Base-by-base conservation (phyloP, 164 flowering plant species). In the Taxillus chinensis region DNA sequence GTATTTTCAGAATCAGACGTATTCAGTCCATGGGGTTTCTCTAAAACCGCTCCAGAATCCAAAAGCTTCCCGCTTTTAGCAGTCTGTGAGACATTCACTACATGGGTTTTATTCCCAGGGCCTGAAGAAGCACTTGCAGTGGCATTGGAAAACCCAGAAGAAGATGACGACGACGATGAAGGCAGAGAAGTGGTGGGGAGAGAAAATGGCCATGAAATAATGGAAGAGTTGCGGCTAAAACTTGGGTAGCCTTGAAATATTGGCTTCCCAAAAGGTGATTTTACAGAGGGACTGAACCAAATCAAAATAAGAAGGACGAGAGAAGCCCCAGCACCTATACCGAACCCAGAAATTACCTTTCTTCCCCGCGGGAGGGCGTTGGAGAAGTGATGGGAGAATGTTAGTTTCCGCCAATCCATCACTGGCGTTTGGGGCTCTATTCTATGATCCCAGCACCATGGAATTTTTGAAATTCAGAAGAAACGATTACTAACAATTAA, bases 261-360 rank as follows among this genome's bases (percentile, higher is more conserved):
- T 9, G 78, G 74, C 37, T 59, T 48, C 10, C 69, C 62, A 0
- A 59, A 9, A 52, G 86, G 74, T 16, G 43, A 41, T 14, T 72
- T 71, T 0, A 75, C 66, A 2, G 83, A 74, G 40, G 53, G n/a
- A 45, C 60, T 71, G 42, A 74, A 56, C 37, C 70, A 65, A 16
- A 85, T 39, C 2, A 71, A 27, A n/a, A 70, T 39, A 0, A 83
- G 58, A 38, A 79, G 38, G 56, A 85, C 37, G 13, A 85, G 49
- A 42, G 82, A 74, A 64, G 61, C 71, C 3, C 55, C 67, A 8
- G 85, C 39, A 1, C 80, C 81, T 39, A 81, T 61, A 54, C 78
- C 65, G 64, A 80, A 76, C 39, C 79, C 76, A 61, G 82, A 77
- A 67, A 78, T 57, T 6, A 80, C 73, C 67, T 73, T 83, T 54